Evolutionary conservation across 805 yeast genomes (phyloP).

Genomic region (Wickerhamomyces kurtzmanii): DNA sequence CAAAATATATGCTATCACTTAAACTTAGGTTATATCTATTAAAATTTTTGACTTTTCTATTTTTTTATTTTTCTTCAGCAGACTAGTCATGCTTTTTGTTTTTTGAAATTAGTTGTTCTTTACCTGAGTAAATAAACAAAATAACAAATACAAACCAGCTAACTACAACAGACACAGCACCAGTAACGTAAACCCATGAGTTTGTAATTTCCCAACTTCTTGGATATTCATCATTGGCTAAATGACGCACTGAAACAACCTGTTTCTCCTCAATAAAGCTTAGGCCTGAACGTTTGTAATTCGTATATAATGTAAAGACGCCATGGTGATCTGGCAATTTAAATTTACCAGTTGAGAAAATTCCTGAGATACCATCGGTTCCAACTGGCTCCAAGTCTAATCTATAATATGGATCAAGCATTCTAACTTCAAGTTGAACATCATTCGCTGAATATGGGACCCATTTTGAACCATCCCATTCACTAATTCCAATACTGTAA

Average conservation of each 20-base stretch:
- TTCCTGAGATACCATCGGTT: no score
- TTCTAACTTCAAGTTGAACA: slow-evolving; percentile 73
- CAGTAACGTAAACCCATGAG: slow-evolving; percentile 82
- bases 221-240: slow-evolving; percentile 91
- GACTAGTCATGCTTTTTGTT: slow-evolving; percentile 9
- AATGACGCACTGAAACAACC: slow-evolving; percentile 80
- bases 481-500: slow-evolving; percentile 37
- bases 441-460: slow-evolving; percentile 53
- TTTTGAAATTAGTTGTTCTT: no score
- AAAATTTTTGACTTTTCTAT: no score
- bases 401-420: slow-evolving; percentile 95
- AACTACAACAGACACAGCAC: slow-evolving; percentile 56
- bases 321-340: slow-evolving; percentile 94
- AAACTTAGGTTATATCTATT: no score
- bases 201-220: slow-evolving; percentile 91
- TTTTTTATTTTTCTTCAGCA: slow-evolving; percentile 11
- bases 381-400: slow-evolving; percentile 42
- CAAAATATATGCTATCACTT: no score
- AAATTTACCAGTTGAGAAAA: slow-evolving; percentile 46
- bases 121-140: slow-evolving; percentile 35
- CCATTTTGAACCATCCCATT: slow-evolving; percentile 56
- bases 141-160: slow-evolving; percentile 77
- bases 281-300: slow-evolving; percentile 72
- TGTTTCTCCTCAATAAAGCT: slow-evolving; percentile 55
- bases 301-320: slow-evolving; percentile 76